Percentiles rank a stretch among this genome's conserved stretches.
Evolutionary conservation across 768 basidiomycete genomes (phyloP).

Genomic region (Hemileccinum impolitum): DNA sequence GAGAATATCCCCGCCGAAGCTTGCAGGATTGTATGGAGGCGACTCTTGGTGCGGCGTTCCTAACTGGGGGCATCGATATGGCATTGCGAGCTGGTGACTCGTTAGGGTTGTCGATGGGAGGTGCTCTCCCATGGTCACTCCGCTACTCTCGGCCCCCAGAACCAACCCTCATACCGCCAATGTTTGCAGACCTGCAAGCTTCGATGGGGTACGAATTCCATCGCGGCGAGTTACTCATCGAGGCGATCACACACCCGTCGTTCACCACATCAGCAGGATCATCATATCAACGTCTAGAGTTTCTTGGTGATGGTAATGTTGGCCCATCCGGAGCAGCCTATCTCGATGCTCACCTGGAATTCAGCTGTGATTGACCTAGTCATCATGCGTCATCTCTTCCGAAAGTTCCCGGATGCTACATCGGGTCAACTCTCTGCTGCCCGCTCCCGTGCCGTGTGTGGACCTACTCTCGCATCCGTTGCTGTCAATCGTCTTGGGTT

Average conservation of each 20-base stretch:
- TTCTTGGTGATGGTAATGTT: constrained; percentile 80
- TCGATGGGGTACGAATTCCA: constrained; percentile 69
- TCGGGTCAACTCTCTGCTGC: constrained; percentile 76
- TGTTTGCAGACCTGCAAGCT: constrained; percentile 58
- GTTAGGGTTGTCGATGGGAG: constrained; percentile 73
- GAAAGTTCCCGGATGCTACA: constrained; percentile 64
- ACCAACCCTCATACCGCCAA: constrained; percentile 36
- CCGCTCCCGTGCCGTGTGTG: constrained; percentile 68
- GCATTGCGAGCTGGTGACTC: constrained; percentile 61
- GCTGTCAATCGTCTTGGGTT: constrained; percentile 62
- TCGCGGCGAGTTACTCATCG: constrained; percentile 57
- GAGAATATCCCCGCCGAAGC: constrained; percentile 61
- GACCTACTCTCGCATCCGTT: constrained; percentile 66
- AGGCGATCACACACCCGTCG: constrained; percentile 86
- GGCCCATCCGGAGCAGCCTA: neutral
- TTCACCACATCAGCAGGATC: constrained; percentile 50
- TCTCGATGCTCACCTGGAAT: constrained; percentile 8
- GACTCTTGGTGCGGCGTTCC: constrained; percentile 70
- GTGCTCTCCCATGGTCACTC: constrained; percentile 61
- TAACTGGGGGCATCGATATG: constrained; percentile 68
- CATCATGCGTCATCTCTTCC: constrained; percentile 67
- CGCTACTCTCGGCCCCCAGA: constrained; percentile 43
- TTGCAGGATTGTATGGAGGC: constrained; percentile 91
- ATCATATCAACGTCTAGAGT: constrained; percentile 86
- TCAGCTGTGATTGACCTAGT: constrained; percentile 70